Evolutionary conservation across 2,329 filamentous ascomycete genomes (phyloP), one percentile per base, ranked within the genome.

Genomic region (Sporothrix sp.): DNA sequence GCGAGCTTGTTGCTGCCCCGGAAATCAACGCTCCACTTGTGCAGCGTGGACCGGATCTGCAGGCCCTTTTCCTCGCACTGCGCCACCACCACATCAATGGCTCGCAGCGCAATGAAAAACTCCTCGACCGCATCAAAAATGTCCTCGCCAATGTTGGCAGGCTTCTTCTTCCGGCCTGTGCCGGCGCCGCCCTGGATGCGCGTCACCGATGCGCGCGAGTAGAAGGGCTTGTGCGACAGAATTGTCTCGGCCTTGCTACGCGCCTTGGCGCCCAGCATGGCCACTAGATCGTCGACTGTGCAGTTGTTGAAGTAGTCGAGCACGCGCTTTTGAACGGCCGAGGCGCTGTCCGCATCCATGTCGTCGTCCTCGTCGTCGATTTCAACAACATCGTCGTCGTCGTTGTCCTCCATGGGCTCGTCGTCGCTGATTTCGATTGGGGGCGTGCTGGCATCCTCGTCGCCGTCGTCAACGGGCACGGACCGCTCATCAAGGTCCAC

Each of bases 231-330:
- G 54, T 85, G 76, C 1, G 79, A 76, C 10, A 95, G 69, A 50
- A 97, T 75, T 13, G 79, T 67, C 38, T 82, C 74, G 1, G 90
- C 82, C 42, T 82, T 74, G 6, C 82, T 78, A 57, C 84, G 76
- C 32, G 84, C 82, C 53, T 85, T 81, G 28, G 82, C 82, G 0
- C 87, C 87, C 54, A 58, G 51, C 54, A 96, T 82, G 58, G 95
- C 90, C 2, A 85, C 79, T 37, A 98, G 76, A 52, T 91, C 87
- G 32, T 83, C 77, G 9, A 79, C 70, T 5, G 81, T 79, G 63
- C 87, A 93, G 0, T 74, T 80, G 61, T 97, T 97, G 65, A 98
- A 82, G 60, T 89, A 94, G 7, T 81, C 75, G 25, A 97, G 71
- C 7, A 96, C 78, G 9, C 64, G 62, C 44, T 65, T 63, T 43